Evolutionary conservation across 2,329 filamentous ascomycete genomes (phyloP), one percentile per base, ranked within the genome.

Genomic region (Lasiodiplodia sp.): DNA sequence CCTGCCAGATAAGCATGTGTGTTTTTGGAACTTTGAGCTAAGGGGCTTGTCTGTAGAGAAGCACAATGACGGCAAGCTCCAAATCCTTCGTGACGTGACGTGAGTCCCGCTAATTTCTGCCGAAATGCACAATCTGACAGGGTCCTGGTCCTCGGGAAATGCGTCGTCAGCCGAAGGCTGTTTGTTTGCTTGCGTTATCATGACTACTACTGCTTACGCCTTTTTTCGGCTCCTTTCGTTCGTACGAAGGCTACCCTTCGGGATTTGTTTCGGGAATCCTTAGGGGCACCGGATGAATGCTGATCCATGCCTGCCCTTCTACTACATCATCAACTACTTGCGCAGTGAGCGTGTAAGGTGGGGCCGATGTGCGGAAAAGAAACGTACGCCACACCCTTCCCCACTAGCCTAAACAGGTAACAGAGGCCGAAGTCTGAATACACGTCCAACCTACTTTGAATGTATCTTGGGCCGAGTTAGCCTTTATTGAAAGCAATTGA

Each of bases 371-470:
- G 51, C 21, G 25, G 51, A 21, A 11, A 10, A 34, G 31, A 25
- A 3, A 25, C 49, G 25, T 28, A 52, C 49, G 49, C 49, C 49
- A 52, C 49, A 52, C 14, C 21, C 49, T 28, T 31, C 10, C 1
- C 7, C 25, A 31, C 51, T 53, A 53, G 18, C 51, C 28, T 18
- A 14, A 28, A 53, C 51, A 18, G 51, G 51, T 31, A 53, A 53
- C n/a, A 10, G 25, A n/a, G 10, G 51, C 51, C 23, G 28, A 53
- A 53, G 51, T 31, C 25, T 53, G 51, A 53, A 53, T 53, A 14
- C 14, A 53, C 25, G 16, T 53, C 51, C 25, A 53, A 53, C 51
- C 14, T 34, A 69, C 56, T 37, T 31, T 69, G 31, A 8, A 63
- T 56, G 55, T 14, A 28, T 28, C 28, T 52, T 23, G 4, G 21